Evolutionary conservation across 108 stramenopile species (phyloP), one percentile per base, ranked within the genome.

Genomic region (Pseudonitzschia pungens): DNA sequence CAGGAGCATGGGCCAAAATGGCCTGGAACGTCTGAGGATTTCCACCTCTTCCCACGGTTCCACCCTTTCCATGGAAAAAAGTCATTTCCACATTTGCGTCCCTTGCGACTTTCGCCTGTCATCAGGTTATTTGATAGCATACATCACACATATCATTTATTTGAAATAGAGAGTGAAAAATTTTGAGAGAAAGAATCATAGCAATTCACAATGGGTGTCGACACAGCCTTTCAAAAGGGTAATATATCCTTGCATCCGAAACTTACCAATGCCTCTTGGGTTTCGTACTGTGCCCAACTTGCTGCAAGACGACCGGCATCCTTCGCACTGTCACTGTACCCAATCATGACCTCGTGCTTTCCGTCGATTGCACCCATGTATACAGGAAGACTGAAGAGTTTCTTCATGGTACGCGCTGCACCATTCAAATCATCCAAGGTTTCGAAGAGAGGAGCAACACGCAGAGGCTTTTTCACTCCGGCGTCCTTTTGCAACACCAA

Each of bases 31-130:
- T 66, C 33, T 64, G 64, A 14, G 98, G 98, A 78, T 97, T 97
- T 32, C 98, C 98, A 51, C 98, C 98, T 43, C 98, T 84, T 26
- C 96, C 96, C 40, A 99, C 98, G 12, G 98, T 98, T 32, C 98
- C 98, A 29, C 98, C 98, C 81, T 99, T 98, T 44, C 97, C 96
- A 74, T 98, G 98, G 87, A 98, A 98, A 68, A 97, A 98, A 0
- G 96, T 97, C 11, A 84, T 67, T 32, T 84, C 78, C 28, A 84
- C 76, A 20, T 63, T 60, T 8, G 65, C 63, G 18, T 84, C 97
- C 60, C 93, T 90, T 9, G 93, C 91, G n/a, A 99, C 75, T 18
- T 95, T 81, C 41, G 91, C 97, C 66, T 91, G 68, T 80, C 89
- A 94, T 11, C 24, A 10, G 26, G 89, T 81, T 16, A 81, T 86